phyloP scores from a whole-genome alignment of 768 basidiomycete species.

The Dendrothele bispora region DNA sequence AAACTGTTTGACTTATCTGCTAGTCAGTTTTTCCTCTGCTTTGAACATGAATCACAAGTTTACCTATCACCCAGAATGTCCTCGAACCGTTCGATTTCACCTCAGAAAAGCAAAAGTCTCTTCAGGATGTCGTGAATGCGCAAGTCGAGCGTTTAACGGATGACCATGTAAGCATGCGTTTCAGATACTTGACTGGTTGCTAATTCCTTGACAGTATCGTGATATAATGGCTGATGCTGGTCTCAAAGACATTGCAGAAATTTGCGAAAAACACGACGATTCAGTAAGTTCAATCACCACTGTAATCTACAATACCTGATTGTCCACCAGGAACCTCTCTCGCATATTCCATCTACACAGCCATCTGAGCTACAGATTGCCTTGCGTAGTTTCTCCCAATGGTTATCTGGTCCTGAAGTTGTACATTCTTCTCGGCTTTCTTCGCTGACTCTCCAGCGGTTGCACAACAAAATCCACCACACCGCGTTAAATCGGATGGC shows the following conservation, averaged over 20 bases:
- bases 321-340: slow-evolving; percentile 59
- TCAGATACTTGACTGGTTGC: background rate
- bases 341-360: slow-evolving; percentile 67
- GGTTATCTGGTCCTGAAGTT: slow-evolving; percentile 83
- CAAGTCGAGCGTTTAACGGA: slow-evolving; percentile 66
- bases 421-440: slow-evolving; percentile 79
- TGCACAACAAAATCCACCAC: slow-evolving; percentile 74
- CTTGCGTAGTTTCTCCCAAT: slow-evolving; percentile 72
- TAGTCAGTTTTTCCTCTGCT: slow-evolving; percentile 35
- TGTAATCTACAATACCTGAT: background rate
- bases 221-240: slow-evolving; percentile 57
- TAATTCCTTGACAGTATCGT: slow-evolving; percentile 34
- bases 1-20: slow-evolving; percentile 82
- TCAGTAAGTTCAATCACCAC: slow-evolving; percentile 33
- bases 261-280: slow-evolving; percentile 37
- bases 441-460: slow-evolving; percentile 63
- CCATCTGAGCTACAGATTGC: slow-evolving; percentile 61
- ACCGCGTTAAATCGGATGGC: slow-evolving; percentile 70
- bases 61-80: slow-evolving; percentile 44
- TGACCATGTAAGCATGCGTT: slow-evolving; percentile 75
- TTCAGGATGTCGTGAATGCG: slow-evolving; percentile 62
- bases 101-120: slow-evolving; percentile 49
- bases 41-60: background rate
- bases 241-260: slow-evolving; percentile 44
- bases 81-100: slow-evolving; percentile 74